Conservation (phyloP, 306 rosid species). For the Cicer cuneatum region DNA sequence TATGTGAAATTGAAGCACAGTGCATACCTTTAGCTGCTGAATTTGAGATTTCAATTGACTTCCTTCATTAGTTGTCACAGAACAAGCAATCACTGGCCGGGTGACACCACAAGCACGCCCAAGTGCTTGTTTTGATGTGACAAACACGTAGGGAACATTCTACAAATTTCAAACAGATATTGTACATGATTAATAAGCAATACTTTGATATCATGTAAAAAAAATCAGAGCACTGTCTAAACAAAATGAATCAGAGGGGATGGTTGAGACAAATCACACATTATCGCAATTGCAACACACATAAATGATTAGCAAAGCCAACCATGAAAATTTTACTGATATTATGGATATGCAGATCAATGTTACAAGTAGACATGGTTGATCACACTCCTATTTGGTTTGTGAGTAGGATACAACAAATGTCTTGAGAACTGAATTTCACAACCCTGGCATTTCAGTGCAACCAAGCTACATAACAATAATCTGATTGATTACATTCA, state of each 20-base stretch:
- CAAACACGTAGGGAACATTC: conserved; percentile 93
- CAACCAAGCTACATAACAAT: background rate
- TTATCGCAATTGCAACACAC: background rate
- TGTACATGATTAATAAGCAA: conserved; percentile 5
- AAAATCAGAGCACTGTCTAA: background rate
- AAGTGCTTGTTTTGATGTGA: conserved; percentile 93
- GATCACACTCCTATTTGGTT: background rate
- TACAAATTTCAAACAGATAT: conserved; percentile 39
- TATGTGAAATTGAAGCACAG: background rate
- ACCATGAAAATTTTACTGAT: background rate
- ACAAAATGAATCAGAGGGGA: background rate
- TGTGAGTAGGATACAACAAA: background rate
- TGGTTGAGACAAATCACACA: background rate
- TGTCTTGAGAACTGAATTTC: background rate
- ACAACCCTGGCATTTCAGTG: background rate
- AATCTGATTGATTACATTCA: background rate
- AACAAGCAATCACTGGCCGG: conserved; percentile 86
- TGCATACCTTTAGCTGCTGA: conserved; percentile 78
- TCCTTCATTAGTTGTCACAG: conserved; percentile 90
- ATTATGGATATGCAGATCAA: background rate
- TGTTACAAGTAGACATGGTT: background rate
- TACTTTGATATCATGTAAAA: background rate
- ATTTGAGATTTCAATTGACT: conserved; percentile 91
- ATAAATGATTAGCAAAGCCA: background rate
- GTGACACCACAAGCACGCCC: conserved; percentile 96